Evolutionary conservation across 2,329 filamentous ascomycete genomes (phyloP), one percentile per base, ranked within the genome.

Genomic region (Sclerotinia trifoliorum): DNA sequence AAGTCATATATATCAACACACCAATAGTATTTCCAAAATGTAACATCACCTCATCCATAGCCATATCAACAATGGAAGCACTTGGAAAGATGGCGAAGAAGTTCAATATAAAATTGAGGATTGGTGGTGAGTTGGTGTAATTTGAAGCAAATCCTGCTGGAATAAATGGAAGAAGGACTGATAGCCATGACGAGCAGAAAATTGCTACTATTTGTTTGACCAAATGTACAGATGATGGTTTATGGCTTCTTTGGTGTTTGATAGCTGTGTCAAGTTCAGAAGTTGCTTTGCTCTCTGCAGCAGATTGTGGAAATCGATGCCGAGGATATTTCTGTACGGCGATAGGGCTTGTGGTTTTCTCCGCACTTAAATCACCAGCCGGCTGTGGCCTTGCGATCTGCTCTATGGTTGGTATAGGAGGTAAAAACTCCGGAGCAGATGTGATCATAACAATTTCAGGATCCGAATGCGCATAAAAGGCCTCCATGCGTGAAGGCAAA

Each of bases 41-140:
- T 67, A 93, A 80, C 2, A 93, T 91, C 70, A 96, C 88, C 78
- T 96, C 92, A 78, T 97, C 93, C 0, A 93, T 97, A 1, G 91
- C 91, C 74, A 90, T 94, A 72, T 90, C 90, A 32, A 97, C 83
- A 81, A 96, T 88, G n/a, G 90, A 90, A 4, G 93, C 93, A 56
- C 96, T 84, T 0, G 93, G 93, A 68, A 96, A 88, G 73, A 96
- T 96, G 70, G 93, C 93, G 71, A 96, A 85, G 76, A 96, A 97
- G 81, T 96, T 97, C 79, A 96, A 85, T 69, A 94, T 86, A 74
- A 97, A 96, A 55, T 93, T 82, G 51, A 83, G 85, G 67, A 90
- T 81, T 2, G 83, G 81, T 74, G 84, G 82, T 68, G 89, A 80
- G n/a, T 77, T 72, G 19, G 86, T 79, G 75, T 89, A 92, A 74